Percentiles rank a stretch among this genome's conserved stretches.
Evolutionary conservation across 768 basidiomycete species (phyloP).

Genomic region (Naematelia encephala): DNA sequence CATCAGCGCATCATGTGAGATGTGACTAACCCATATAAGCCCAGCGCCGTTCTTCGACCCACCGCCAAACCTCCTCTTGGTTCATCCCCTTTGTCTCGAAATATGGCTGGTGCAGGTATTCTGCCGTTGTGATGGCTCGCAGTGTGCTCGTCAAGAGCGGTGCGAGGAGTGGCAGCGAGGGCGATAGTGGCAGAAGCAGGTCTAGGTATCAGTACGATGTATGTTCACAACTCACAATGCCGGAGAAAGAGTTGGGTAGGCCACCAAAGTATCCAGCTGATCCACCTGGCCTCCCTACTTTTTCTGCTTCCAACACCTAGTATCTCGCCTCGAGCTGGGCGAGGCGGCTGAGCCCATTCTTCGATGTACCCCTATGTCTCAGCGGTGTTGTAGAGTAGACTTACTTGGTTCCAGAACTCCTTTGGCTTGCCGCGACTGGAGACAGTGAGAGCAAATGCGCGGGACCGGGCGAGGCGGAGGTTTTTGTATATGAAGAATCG

Average conservation of each 20-base stretch:
- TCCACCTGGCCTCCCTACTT: conserved; percentile 27
- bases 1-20: neutral
- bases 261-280: conserved; percentile 49
- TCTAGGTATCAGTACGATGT: conserved; percentile 20
- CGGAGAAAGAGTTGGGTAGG: conserved; percentile 45
- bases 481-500: conserved; percentile 80
- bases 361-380: conserved; percentile 45
- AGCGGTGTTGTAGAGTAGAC: neutral
- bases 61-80: conserved; percentile 63
- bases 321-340: conserved; percentile 9
- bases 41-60: conserved; percentile 86
- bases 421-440: conserved; percentile 73
- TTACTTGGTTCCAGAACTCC: conserved; percentile 65
- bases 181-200: conserved; percentile 48
- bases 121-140: conserved; percentile 52
- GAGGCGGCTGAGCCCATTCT: conserved; percentile 49
- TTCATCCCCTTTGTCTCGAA: conserved; percentile 83
- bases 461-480: conserved; percentile 64
- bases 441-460: conserved; percentile 69
- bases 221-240: conserved; percentile 37
- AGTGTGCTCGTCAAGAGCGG: conserved; percentile 50
- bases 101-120: conserved; percentile 58
- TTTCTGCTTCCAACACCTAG: conserved; percentile 25
- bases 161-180: conserved; percentile 48
- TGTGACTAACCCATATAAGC: conserved; percentile 68